Evolutionary conservation across 2,329 filamentous ascomycete genomes (phyloP), one percentile per base, ranked within the genome.

Genomic region (Diplodia scrobiculata): DNA sequence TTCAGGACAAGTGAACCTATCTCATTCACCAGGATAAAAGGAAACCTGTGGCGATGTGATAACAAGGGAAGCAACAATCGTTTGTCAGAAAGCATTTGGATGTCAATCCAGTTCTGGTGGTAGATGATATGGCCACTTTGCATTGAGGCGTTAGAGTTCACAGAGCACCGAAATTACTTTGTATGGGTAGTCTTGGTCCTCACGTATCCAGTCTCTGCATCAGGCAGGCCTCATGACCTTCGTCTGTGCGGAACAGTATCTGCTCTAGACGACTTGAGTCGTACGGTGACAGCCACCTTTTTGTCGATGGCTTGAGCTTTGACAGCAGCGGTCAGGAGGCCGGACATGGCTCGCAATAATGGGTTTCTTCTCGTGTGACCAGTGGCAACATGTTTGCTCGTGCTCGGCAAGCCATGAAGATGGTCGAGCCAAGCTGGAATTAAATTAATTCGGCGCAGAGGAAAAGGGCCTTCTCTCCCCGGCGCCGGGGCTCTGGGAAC

Each of bases 381-480:
- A 47, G 7, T 38, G 36, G 54, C 47, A 47, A 32, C 25, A n/a
- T 45, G 41, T 45, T 48, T 47, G 38, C 14, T 59, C 45, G 21
- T 48, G 41, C 45, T 48, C 41, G 27, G 21, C n/a, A 62, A 50
- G 58, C 45, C 25, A 47, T 47, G 29, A 62, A 62, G 27, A 60
- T 10, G 55, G 58, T 47, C 58, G 45, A 50, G 25, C 25, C 58
- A 19, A 13, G 36, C 21, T 45, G 14, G 25, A 45, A 29, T 50
- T 62, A 36, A 27, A 50, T 47, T 47, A 36, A 25, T 14, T 47
- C 9, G 38, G 47, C 38, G 14, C 25, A 48, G 55, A 27, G 29
- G 38, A 48, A 50, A 62, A 62, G 58, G 45, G 58, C 29, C 58
- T 62, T 62, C 29, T 27, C 38, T 34, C 27, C 17, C 58, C 38